Base-by-base conservation (phyloP, 163 green algal species). In the Chloromonas sp. region DNA sequence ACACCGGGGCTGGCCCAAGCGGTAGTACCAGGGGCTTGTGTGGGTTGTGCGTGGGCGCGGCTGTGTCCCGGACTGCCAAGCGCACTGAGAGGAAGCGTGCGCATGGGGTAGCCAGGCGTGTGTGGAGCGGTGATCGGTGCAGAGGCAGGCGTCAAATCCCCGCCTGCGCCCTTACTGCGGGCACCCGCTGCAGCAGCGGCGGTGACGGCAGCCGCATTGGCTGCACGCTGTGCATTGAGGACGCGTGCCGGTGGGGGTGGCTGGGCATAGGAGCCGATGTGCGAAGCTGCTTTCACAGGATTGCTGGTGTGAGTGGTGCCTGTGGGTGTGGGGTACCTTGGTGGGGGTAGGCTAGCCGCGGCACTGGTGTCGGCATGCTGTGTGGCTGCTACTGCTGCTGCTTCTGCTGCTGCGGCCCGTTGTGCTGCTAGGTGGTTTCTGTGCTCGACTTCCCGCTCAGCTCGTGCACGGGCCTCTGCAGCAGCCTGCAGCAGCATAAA, bases 231-330 rank as follows among this genome's bases (percentile, higher is more conserved):
- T 2, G 77, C 77, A 57, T n/a, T 57, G 1, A 60, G n/a, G 14
- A 81, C 77, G 36, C 36, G n/a, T 36, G 57, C 57, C 36, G 77
- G 77, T 57, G 36, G 77, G 3, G 77, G 77, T 57, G 77, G 77
- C n/a, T 81, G 77, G 2, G 77, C 77, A 8, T 81, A 81, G n/a
- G 77, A 81, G 15, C 77, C 77, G 13, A 81, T 60, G 77, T 81
- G 60, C 36, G 77, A 11, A 61, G 77, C 3, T n/a, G 77, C 77
- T 57, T 81, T 81, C n/a, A 81, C 1, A 2, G 77, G 77, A 8
- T 74, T 5, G 66, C 5, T 11, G 77, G 77, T 2, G 77, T 3
- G 3, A 62, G 77, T 2, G 77, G 77, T 36, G 71, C 13, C 13
- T 11, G 71, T 81, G 15, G 77, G 5, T 74, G 66, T 11, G 66